Conservation (phyloP, 2,329 filamentous ascomycete genomes). For the Trichothecium roseum region DNA sequence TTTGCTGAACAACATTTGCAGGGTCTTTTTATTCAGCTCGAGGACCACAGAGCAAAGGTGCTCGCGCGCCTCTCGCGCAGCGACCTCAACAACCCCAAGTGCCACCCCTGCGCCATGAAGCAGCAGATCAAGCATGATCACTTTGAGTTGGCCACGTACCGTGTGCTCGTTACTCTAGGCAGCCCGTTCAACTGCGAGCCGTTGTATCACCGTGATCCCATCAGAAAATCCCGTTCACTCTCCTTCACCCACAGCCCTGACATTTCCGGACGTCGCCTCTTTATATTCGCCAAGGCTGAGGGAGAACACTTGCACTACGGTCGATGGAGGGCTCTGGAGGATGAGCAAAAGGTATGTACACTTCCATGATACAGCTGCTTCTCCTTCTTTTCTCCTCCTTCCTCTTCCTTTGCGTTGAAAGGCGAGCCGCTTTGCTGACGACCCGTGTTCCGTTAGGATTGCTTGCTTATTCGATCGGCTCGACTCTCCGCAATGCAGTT, state of each 20-base stretch:
- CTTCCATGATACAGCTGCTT: no score
- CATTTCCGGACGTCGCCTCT: slow-evolving; percentile 5
- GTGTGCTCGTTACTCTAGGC: no score
- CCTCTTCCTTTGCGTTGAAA: no score
- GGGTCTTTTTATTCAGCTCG: no score
- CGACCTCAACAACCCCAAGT: slow-evolving; percentile 4
- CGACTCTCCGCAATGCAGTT: slow-evolving; percentile 11
- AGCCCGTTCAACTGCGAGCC: slow-evolving; percentile 1
- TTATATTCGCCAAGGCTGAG: slow-evolving; percentile 7
- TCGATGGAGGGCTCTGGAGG: slow-evolving; percentile 4
- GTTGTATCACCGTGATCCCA: slow-evolving; percentile 6
- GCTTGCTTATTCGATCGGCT: slow-evolving; percentile 10
- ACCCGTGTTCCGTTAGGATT: no score
- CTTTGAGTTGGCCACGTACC: no score
- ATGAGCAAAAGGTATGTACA: slow-evolving; percentile 5
- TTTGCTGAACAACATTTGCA: no score
- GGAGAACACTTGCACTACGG: slow-evolving; percentile 4
- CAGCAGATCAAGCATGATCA: slow-evolving; percentile 1
- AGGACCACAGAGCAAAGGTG: no score
- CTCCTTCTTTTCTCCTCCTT: no score
- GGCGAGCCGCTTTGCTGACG: no score
- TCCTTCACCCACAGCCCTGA: background rate
- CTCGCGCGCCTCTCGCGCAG: slow-evolving; percentile 7
- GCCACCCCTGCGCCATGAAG: background rate
- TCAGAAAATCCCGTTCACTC: background rate